These are phyloP conservation scores for Botrytis paeoniae DNA, from an alignment of 2,329 filamentous ascomycete genomes.

Conservation along the genomic window DNA sequence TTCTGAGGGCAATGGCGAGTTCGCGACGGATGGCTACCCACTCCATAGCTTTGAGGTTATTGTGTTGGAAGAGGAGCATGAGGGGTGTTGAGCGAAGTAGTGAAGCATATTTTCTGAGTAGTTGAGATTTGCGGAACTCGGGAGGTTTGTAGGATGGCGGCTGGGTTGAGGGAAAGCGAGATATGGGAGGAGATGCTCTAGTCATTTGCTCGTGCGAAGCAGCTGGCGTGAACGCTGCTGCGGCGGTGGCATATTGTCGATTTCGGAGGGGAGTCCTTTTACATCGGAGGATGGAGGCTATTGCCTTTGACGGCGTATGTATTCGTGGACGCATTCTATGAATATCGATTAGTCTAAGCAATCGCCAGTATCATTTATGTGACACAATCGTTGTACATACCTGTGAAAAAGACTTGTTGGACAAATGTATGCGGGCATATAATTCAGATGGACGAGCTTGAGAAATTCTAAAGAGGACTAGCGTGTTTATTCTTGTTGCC, in stretches of 20 bases:
- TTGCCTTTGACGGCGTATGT: conserved; percentile 35
- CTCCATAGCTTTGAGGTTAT: conserved; percentile 67
- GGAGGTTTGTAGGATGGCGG: conserved; percentile 84
- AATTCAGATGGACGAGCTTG: conserved; percentile 18
- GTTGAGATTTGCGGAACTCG: conserved; percentile 85
- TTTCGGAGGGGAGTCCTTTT: conserved; percentile 38
- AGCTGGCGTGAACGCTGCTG: conserved; percentile 47
- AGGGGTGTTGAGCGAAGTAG: conserved; percentile 68
- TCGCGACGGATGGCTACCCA: conserved; percentile 66
- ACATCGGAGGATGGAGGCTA: conserved; percentile 37
- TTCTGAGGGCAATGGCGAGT: conserved; percentile 55
- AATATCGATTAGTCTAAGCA: background rate
- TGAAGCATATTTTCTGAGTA: conserved; percentile 72
- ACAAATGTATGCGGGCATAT: background rate
- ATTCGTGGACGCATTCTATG: conserved; percentile 51
- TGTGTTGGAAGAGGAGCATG: conserved; percentile 71
- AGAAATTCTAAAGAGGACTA: conserved; percentile 31
- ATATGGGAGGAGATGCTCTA: conserved; percentile 38
- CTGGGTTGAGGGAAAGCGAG: conserved; percentile 61
- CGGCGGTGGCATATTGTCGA: conserved; percentile 50
- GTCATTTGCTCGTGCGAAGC: conserved; percentile 50
- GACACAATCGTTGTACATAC: conserved; percentile 21
- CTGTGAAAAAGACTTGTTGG: conserved; percentile 18
- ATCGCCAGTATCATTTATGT: background rate
- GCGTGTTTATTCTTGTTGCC: conserved; percentile 8